phyloP scores from a whole-genome alignment of 352 stramenopile genomes.

The Globisporangium paroecandrum region DNA sequence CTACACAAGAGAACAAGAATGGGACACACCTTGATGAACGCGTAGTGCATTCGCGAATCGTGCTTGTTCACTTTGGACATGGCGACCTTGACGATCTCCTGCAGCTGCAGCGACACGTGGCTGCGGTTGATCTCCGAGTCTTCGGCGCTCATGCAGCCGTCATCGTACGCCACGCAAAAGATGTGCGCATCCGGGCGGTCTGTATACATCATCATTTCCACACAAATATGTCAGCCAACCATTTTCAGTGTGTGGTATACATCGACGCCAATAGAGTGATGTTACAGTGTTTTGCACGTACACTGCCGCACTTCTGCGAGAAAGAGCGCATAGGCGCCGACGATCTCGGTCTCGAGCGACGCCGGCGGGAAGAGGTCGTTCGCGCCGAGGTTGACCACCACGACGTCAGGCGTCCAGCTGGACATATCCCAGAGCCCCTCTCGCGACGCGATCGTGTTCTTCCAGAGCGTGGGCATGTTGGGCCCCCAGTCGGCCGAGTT shows the following conservation, averaged over 20 bases:
- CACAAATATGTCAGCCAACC: not conserved
- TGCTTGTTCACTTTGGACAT: slow-evolving; percentile 76
- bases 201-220: slow-evolving; percentile 15
- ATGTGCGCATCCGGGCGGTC: slow-evolving; percentile 80
- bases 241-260: not conserved
- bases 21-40: slow-evolving; percentile 60
- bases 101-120: slow-evolving; percentile 72
- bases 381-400: slow-evolving; percentile 78
- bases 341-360: slow-evolving; percentile 81
- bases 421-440: slow-evolving; percentile 68
- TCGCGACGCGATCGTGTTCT: slow-evolving; percentile 79
- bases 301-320: slow-evolving; percentile 73
- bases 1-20: not conserved
- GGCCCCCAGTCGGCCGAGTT: slow-evolving; percentile 81
- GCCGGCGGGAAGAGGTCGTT: slow-evolving; percentile 83
- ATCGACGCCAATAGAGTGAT: not conserved
- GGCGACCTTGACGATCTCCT: slow-evolving; percentile 84
- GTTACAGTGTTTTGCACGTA: slow-evolving; percentile 27
- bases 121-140: slow-evolving; percentile 72
- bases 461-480: slow-evolving; percentile 81
- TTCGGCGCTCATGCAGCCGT: slow-evolving; percentile 78
- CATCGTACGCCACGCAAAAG: slow-evolving; percentile 84
- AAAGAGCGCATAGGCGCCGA: slow-evolving; percentile 68
- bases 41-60: slow-evolving; percentile 81
- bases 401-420: slow-evolving; percentile 75